A percentile compares a stretch with the other conserved stretches of the same genome.
These are phyloP conservation scores for Monascus purpureus DNA, from an alignment of 495 filamentous ascomycete genomes.

Conservation along the genomic window DNA sequence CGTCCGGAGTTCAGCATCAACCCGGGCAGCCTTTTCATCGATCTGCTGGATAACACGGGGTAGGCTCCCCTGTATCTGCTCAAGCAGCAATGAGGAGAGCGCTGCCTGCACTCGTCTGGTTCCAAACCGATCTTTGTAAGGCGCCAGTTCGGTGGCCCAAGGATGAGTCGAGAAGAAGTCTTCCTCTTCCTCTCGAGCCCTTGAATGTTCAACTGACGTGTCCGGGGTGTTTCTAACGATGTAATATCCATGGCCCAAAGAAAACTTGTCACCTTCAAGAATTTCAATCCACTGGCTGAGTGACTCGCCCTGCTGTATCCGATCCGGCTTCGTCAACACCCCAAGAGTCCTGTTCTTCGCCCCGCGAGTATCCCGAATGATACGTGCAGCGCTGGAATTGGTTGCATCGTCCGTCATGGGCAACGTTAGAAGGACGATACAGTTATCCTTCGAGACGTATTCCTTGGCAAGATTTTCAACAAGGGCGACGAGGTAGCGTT, in stretches of 20 bases:
- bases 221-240: constrained; percentile 48
- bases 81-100: constrained; percentile 38
- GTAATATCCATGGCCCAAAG: constrained; percentile 49
- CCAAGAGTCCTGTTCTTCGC: constrained; percentile 54
- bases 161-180: constrained; percentile 39
- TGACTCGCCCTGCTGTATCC: constrained; percentile 33
- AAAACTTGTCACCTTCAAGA: constrained; percentile 37
- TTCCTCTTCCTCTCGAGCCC: constrained; percentile 42
- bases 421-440: constrained; percentile 60
- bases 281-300: constrained; percentile 43
- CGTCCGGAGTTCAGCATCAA: constrained; percentile 30
- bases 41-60: constrained; percentile 47
- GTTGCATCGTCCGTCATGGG: constrained; percentile 63
- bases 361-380: constrained; percentile 40
- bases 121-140: constrained; percentile 41
- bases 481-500: constrained; percentile 48
- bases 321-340: constrained; percentile 71
- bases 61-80: constrained; percentile 44
- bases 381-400: constrained; percentile 51
- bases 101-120: constrained; percentile 39
- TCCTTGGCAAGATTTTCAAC: constrained; percentile 53
- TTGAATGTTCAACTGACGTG: constrained; percentile 31
- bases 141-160: constrained; percentile 32
- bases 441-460: constrained; percentile 48
- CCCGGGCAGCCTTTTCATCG: constrained; percentile 25